Conservation (phyloP, 2,329 filamentous ascomycete genomes). For the Chaetoscypha palmicola region DNA sequence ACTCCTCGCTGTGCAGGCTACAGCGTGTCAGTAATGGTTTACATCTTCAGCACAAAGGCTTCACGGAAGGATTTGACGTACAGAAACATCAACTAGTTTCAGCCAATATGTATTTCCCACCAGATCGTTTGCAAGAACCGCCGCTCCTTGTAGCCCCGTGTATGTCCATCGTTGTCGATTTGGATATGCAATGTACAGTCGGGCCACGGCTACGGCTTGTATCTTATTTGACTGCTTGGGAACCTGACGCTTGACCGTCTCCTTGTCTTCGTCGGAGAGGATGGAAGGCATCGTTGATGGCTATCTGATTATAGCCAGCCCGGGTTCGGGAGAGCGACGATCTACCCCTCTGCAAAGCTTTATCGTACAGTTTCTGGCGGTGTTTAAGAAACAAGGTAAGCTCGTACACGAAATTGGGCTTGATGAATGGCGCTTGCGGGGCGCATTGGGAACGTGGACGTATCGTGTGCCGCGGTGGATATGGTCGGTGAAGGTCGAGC, state of each 20-base stretch:
- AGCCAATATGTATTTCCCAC: constrained; percentile 96
- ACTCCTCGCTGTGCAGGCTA: constrained; percentile 75
- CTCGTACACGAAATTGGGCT: constrained; percentile 26
- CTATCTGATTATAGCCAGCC: constrained; percentile 11
- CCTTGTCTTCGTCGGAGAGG: constrained; percentile 88
- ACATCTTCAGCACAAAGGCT: background rate
- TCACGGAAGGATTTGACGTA: constrained; percentile 40
- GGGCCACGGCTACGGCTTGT: constrained; percentile 86
- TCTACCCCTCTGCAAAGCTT: constrained; percentile 8
- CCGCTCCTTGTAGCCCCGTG: constrained; percentile 85
- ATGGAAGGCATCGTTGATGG: constrained; percentile 37
- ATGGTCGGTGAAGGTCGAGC: background rate
- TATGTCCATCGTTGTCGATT: constrained; percentile 84
- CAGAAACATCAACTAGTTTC: constrained; percentile 94
- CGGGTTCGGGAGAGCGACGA: constrained; percentile 5
- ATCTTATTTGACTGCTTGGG: constrained; percentile 97
- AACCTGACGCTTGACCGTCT: constrained; percentile 88
- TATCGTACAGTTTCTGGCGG: constrained; percentile 14
- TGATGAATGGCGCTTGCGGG: constrained; percentile 19
- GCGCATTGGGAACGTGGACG: constrained; percentile 21
- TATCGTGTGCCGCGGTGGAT: background rate
- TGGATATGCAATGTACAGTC: constrained; percentile 88
- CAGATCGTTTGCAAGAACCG: constrained; percentile 85
- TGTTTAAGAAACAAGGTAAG: constrained; percentile 18
- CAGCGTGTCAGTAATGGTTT: constrained; percentile 15